These are phyloP conservation scores for Pleurotus tuber-regium DNA, from an alignment of 768 basidiomycete genomes.

Conservation along the genomic window DNA sequence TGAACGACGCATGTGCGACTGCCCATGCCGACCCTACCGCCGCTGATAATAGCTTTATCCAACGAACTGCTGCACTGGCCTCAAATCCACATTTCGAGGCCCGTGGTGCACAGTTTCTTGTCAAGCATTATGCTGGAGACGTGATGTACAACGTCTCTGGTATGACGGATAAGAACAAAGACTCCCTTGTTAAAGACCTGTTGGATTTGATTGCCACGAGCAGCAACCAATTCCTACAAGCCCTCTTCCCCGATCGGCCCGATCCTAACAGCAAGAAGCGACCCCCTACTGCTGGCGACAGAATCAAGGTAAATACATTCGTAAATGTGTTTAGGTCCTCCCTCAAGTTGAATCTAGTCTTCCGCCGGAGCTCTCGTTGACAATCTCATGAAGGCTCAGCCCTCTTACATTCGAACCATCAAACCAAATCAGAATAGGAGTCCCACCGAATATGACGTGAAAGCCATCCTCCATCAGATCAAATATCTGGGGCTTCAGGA, in stretches of 20 bases:
- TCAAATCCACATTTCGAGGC: slow-evolving; percentile 93
- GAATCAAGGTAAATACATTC: slow-evolving; percentile 75
- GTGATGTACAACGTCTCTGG: slow-evolving; percentile 97
- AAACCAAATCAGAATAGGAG: slow-evolving; percentile 98
- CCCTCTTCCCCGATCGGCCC: slow-evolving; percentile 88
- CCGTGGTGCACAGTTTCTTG: slow-evolving; percentile 90
- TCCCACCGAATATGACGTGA: slow-evolving; percentile 85
- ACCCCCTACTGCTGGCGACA: slow-evolving; percentile 96
- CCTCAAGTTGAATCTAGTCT: slow-evolving; percentile 36
- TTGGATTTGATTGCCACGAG: slow-evolving; percentile 84
- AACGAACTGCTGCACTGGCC: slow-evolving; percentile 78
- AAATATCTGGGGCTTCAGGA: slow-evolving; percentile 99
- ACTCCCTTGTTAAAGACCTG: slow-evolving; percentile 91
- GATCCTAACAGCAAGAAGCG: slow-evolving; percentile 98
- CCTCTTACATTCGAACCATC: slow-evolving; percentile 98
- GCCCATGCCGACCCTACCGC: slow-evolving; percentile 96
- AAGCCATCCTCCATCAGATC: slow-evolving; percentile 97
- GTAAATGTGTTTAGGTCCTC: background rate
- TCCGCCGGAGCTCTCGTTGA: slow-evolving; percentile 97
- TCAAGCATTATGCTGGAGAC: slow-evolving; percentile 97
- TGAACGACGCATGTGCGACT: slow-evolving; percentile 99
- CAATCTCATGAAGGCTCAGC: slow-evolving; percentile 96
- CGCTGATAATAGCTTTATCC: slow-evolving; percentile 95
- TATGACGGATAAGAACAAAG: slow-evolving; percentile 99
- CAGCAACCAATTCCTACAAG: slow-evolving; percentile 82